phyloP scores from a whole-genome alignment of 2,329 filamentous ascomycete genomes.

The Ceratocystis colombiana region DNA sequence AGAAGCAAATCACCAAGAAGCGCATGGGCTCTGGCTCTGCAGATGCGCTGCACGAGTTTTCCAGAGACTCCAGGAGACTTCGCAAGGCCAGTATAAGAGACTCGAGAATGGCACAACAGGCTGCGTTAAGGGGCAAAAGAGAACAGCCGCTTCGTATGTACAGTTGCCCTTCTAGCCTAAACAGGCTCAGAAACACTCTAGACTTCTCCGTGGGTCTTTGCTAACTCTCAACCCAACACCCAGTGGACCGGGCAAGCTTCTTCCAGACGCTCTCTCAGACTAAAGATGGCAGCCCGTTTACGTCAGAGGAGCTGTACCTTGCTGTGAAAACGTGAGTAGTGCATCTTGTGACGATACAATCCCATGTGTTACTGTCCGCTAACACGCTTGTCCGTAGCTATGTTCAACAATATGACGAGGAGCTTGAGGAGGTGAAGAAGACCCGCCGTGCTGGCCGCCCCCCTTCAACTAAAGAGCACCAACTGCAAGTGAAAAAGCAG shows the following conservation, averaged over 20 bases:
- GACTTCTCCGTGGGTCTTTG: no score
- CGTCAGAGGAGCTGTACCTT: slow-evolving; percentile 47
- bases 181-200: no score
- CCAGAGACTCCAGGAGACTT: slow-evolving; percentile 71
- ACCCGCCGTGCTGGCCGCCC: slow-evolving; percentile 69
- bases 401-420: slow-evolving; percentile 60
- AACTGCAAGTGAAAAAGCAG: slow-evolving; percentile 60
- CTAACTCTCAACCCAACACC: not conserved
- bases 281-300: slow-evolving; percentile 37
- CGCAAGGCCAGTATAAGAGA: slow-evolving; percentile 72
- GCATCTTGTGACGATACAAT: no score
- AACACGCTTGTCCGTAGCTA: slow-evolving; percentile 38
- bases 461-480: slow-evolving; percentile 63
- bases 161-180: not conserved
- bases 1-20: slow-evolving; percentile 87
- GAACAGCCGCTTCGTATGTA: slow-evolving; percentile 62
- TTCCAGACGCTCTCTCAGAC: slow-evolving; percentile 54
- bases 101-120: slow-evolving; percentile 66
- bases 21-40: slow-evolving; percentile 52
- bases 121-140: slow-evolving; percentile 57
- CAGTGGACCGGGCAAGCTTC: slow-evolving; percentile 41
- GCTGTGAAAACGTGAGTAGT: slow-evolving; percentile 49
- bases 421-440: slow-evolving; percentile 55
- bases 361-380: not conserved
- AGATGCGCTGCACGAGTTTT: slow-evolving; percentile 73